phyloP scores from a whole-genome alignment of 352 stramenopile species.

The Phytophthora vignae region DNA sequence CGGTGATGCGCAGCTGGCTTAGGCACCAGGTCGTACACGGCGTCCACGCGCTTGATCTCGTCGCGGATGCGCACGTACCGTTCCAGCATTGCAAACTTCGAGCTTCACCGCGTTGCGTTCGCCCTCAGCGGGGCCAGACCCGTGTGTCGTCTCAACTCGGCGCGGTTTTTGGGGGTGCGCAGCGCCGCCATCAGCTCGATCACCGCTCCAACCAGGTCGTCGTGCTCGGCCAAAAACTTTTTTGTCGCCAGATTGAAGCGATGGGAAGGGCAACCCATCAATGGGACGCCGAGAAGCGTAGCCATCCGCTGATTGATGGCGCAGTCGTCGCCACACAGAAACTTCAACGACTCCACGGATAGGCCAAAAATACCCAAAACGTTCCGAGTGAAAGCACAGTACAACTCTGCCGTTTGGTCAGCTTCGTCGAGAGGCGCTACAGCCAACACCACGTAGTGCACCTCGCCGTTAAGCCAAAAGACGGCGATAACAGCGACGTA shows the following conservation, averaged over 20 bases:
- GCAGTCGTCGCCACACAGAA: constrained; percentile 9
- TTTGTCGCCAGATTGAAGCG: constrained; percentile 16
- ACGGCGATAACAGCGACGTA: neutral
- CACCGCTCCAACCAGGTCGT: neutral
- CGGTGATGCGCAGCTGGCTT: constrained; percentile 5
- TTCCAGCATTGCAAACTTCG: constrained; percentile 2
- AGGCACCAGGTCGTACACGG: constrained; percentile 12
- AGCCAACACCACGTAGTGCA: neutral
- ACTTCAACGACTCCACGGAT: neutral
- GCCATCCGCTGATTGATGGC: constrained; percentile 2
- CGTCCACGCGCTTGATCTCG: constrained; percentile 6
- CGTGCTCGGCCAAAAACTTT: constrained; percentile 1
- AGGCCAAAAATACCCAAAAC: neutral
- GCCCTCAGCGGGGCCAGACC: neutral
- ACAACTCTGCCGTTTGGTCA: neutral
- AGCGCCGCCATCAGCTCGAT: neutral
- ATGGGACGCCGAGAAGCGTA: neutral
- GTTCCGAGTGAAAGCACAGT: neutral
- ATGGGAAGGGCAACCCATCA: constrained; percentile 10
- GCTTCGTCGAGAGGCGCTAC: neutral
- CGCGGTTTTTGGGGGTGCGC: neutral
- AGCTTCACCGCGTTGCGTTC: neutral
- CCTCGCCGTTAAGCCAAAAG: neutral
- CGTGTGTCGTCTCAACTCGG: constrained; percentile 1
- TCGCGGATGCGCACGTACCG: constrained; percentile 19